A percentile compares a stretch with the other conserved stretches of the same genome.
phyloP scores from a whole-genome alignment of 2,329 filamentous ascomycete species.

The Colletotrichum sp. region DNA sequence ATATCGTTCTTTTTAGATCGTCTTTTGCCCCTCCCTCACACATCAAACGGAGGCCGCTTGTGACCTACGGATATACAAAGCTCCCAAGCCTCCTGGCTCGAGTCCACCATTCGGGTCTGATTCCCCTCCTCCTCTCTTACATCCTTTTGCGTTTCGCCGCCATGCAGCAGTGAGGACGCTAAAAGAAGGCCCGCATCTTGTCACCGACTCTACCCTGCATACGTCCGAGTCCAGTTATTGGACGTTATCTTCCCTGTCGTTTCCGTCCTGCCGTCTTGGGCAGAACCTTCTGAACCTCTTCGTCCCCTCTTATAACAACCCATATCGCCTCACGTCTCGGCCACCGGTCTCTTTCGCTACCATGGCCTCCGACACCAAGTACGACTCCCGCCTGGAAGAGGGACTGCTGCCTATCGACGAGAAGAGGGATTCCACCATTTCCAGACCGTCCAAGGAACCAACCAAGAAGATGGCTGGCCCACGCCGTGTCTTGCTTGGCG shows the following conservation, averaged over 20 bases:
- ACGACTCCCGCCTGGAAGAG: slow-evolving; percentile 22
- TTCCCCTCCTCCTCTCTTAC: slow-evolving; percentile 7
- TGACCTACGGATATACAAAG: slow-evolving; percentile 4
- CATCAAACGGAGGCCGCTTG: slow-evolving; percentile 5
- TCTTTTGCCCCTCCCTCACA: slow-evolving; percentile 8
- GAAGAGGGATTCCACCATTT: slow-evolving; percentile 13
- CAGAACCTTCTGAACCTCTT: slow-evolving; percentile 22
- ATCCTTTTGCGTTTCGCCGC: slow-evolving; percentile 4
- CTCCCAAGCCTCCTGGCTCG: neutral
- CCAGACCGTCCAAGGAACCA: neutral
- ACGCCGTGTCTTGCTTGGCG: slow-evolving; percentile 23
- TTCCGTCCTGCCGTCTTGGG: slow-evolving; percentile 12
- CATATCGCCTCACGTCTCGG: slow-evolving; percentile 28
- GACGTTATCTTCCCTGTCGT: neutral
- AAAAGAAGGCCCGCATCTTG: slow-evolving; percentile 10
- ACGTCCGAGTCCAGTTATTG: neutral
- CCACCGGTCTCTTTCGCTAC: neutral
- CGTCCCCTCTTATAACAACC: slow-evolving; percentile 32
- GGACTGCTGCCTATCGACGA: slow-evolving; percentile 23
- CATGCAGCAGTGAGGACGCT: slow-evolving; percentile 16
- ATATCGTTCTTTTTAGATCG: slow-evolving; percentile 6
- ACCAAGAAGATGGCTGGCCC: slow-evolving; percentile 23
- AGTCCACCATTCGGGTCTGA: neutral
- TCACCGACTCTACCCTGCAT: slow-evolving; percentile 10
- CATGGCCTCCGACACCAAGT: slow-evolving; percentile 21